Evolutionary conservation across 2,329 filamentous ascomycete species (phyloP), one percentile per base, ranked within the genome.

Genomic region (Sarocladium strictum): DNA sequence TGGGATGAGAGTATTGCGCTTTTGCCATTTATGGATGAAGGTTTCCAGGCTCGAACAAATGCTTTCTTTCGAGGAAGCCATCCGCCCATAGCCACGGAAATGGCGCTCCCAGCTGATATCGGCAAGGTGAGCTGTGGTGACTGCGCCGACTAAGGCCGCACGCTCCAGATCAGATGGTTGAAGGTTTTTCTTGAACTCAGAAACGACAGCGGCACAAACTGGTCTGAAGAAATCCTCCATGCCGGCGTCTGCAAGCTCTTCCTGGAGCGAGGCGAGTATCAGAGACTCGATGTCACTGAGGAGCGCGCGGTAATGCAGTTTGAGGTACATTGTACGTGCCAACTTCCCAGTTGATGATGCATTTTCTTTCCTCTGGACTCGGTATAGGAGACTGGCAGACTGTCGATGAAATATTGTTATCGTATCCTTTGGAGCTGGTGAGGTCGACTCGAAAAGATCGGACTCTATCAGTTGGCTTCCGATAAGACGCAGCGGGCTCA

Each of bases 321-420:
- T 82, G 24, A 97, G 76, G 15, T 86, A 80, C 67, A 92, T 75
- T 1, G 72, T 78, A 63, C 72, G 76, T 37, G 64, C 65, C 1
- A 65, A 68, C 57, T 69, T 71, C 14, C 68, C 64, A 12, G 70
- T 60, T 15, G 29, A 29, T 23, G 60, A 63, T 0, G 66, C 61
- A 1, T 61, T 62, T 0, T 61, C 54, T 56, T 81, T 86, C 38
- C 83, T 80, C 0, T 69, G 82, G 54, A 97, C 87, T 64, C 86
- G 90, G 72, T 95, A 96, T 0, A 93, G 73, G 10, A 96, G 70
- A 14, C 86, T 89, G 1, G 89, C 86, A 0, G 93, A 89, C 62
- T 96, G 90, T 59, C 87, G 87, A 0, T 87, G 83, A 62, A 93
- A 96, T 3, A 96, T 79, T 45, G 86, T 73, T 15, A 89, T 72